A percentile compares a stretch with the other conserved stretches of the same genome.
phyloP scores from a whole-genome alignment of 441 rosid genomes.

The Lepidium campestre region DNA sequence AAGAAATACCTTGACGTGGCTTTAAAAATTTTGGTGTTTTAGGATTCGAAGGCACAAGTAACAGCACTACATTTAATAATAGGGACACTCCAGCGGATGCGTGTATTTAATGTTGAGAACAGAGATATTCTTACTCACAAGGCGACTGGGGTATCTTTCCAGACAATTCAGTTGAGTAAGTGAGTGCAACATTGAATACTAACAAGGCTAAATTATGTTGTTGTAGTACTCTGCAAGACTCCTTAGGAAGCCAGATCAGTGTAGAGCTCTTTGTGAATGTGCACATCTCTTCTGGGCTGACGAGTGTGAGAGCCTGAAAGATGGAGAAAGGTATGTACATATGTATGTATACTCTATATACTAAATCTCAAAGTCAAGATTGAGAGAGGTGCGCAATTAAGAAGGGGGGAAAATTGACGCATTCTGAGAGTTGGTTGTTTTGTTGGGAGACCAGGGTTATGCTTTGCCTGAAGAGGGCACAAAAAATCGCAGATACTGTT shows the following conservation, averaged over 20 bases:
- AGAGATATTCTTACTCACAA: slow-evolving; percentile 89
- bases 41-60: slow-evolving; percentile 97
- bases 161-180: slow-evolving; percentile 2
- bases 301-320: slow-evolving; percentile 76
- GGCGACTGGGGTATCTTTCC: slow-evolving; percentile 85
- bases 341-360: background rate
- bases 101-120: slow-evolving; percentile 87
- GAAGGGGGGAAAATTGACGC: background rate
- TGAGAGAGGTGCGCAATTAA: background rate
- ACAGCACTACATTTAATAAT: slow-evolving; percentile 83
- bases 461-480: slow-evolving; percentile 79
- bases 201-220: slow-evolving; percentile 5
- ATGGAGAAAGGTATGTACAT: slow-evolving; percentile 81
- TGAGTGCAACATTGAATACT: background rate
- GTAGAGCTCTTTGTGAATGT: slow-evolving; percentile 93
- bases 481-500: slow-evolving; percentile 87
- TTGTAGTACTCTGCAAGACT: slow-evolving; percentile 95
- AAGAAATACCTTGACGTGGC: slow-evolving; percentile 5
- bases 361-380: background rate
- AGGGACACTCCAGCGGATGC: slow-evolving; percentile 97
- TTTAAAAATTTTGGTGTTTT: slow-evolving; percentile 17
- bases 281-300: slow-evolving; percentile 95
- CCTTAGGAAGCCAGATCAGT: slow-evolving; percentile 96
- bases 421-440: background rate
- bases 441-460: slow-evolving; percentile 53